Evolutionary conservation across 306 rosid genomes (phyloP).

Genomic region (Biancaea sappan): DNA sequence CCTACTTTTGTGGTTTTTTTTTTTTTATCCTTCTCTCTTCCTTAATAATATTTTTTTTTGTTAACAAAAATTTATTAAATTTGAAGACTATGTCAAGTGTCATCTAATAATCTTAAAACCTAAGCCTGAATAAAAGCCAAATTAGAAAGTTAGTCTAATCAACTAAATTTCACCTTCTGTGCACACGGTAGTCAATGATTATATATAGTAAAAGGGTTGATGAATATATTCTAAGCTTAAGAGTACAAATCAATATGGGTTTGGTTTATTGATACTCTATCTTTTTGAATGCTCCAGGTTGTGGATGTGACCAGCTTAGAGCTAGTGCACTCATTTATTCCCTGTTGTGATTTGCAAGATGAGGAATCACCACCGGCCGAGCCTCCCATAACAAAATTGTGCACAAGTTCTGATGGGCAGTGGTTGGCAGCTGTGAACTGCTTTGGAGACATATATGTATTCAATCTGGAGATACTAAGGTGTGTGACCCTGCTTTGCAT

Average conservation of each 20-base stretch:
- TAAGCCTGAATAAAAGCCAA: not conserved
- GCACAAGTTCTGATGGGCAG: slow-evolving; percentile 88
- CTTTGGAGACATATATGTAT: slow-evolving; percentile 85
- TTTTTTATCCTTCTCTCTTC: too few species aligned
- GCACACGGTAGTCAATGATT: slow-evolving; percentile 14
- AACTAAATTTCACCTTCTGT: not conserved
- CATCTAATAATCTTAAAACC: not conserved
- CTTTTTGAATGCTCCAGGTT: slow-evolving; percentile 56
- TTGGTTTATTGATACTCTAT: slow-evolving; percentile 25
- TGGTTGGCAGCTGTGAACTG: slow-evolving; percentile 96
- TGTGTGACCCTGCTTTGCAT: slow-evolving; percentile 24
- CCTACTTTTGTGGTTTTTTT: too few species aligned
- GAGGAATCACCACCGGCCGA: slow-evolving; percentile 62
- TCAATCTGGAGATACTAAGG: slow-evolving; percentile 82
- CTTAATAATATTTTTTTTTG: too few species aligned
- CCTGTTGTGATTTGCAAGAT: slow-evolving; percentile 54
- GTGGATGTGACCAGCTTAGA: slow-evolving; percentile 58
- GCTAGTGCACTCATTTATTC: slow-evolving; percentile 69
- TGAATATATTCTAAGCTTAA: not conserved
- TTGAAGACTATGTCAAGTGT: too few species aligned
- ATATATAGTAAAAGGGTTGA: not conserved
- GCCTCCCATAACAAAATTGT: slow-evolving; percentile 90
- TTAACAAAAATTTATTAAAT: too few species aligned
- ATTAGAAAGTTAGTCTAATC: not conserved
- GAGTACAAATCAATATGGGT: not conserved